A percentile compares a stretch with the other conserved stretches of the same genome.
Conservation (phyloP, 2,329 filamentous ascomycete genomes). For the Aspergillus caelatus region DNA sequence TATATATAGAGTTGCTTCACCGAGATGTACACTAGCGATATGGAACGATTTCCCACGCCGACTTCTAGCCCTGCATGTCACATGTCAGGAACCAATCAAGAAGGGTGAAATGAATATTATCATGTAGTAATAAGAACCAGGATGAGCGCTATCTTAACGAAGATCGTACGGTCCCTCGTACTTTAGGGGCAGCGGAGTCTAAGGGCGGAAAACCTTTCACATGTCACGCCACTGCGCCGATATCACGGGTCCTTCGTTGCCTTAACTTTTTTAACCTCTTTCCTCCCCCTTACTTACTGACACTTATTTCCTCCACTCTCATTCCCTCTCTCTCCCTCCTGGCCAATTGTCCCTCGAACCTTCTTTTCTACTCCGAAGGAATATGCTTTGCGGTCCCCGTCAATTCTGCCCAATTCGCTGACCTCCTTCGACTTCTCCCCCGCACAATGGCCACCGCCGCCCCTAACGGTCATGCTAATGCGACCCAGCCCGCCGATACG, state of each 20-base stretch:
- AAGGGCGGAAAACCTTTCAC: conserved; percentile 28
- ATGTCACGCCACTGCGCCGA: conserved; percentile 34
- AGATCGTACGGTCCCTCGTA: conserved; percentile 18
- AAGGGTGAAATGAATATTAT: neutral
- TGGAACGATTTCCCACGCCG: neutral
- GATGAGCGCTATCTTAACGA: neutral
- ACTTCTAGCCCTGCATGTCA: neutral
- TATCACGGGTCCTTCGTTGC: neutral
- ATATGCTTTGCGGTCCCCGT: conserved; percentile 25
- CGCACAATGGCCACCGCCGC: conserved; percentile 29
- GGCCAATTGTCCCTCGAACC: conserved; percentile 5
- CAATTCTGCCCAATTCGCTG: conserved; percentile 14
- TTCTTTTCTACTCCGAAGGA: conserved; percentile 11
- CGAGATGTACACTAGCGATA: neutral
- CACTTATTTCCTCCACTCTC: conserved; percentile 4
- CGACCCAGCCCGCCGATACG: conserved; percentile 24
- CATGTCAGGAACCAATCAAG: neutral
- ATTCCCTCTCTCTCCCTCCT: conserved; percentile 3
- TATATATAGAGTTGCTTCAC: conserved; percentile 1
- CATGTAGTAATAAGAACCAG: neutral
- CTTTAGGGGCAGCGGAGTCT: neutral
- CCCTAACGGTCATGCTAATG: conserved; percentile 29
- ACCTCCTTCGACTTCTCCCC: conserved; percentile 15
- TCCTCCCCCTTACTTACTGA: conserved; percentile 3
- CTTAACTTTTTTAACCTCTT: conserved; percentile 9